Evolutionary conservation across 805 yeast species (phyloP).

Genomic region (Nakazawaea populi): DNA sequence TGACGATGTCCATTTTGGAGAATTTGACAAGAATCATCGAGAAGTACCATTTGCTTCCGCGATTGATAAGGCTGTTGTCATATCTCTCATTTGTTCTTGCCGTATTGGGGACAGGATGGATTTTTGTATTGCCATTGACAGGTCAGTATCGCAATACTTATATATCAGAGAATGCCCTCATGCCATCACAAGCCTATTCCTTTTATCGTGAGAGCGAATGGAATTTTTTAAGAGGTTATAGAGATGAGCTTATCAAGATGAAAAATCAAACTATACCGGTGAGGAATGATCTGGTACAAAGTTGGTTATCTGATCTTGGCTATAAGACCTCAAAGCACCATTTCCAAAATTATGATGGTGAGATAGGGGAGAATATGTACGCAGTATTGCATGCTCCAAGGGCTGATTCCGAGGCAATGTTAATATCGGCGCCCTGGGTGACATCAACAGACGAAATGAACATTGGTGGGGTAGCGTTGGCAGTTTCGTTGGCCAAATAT

Average conservation of each 20-base stretch:
- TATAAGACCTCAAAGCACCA: slow-evolving; percentile 50
- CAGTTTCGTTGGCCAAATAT: slow-evolving; percentile 70
- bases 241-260: slow-evolving; percentile 48
- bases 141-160: slow-evolving; percentile 83
- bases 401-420: slow-evolving; percentile 96
- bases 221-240: slow-evolving; percentile 83
- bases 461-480: slow-evolving; percentile 74
- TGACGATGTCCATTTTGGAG: slow-evolving; percentile 40
- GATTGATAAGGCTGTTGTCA: slow-evolving; percentile 36
- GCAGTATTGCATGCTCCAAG: slow-evolving; percentile 88
- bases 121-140: slow-evolving; percentile 65
- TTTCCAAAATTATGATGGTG: slow-evolving; percentile 22
- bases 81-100: slow-evolving; percentile 34
- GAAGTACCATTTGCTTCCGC: slow-evolving; percentile 41
- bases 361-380: slow-evolving; percentile 49
- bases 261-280: slow-evolving; percentile 21
- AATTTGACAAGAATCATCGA: slow-evolving; percentile 36
- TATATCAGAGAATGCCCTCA: slow-evolving; percentile 90
- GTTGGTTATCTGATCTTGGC: slow-evolving; percentile 71
- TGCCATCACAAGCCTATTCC: slow-evolving; percentile 94
- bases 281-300: slow-evolving; percentile 40
- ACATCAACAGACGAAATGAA: slow-evolving; percentile 62
- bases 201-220: slow-evolving; percentile 93
- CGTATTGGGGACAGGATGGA: slow-evolving; percentile 46
- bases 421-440: slow-evolving; percentile 81